Percentiles rank a stretch among this genome's conserved stretches.
These are phyloP conservation scores for Phytophthora crassamura DNA, from an alignment of 352 stramenopile species.

Conservation along the genomic window DNA sequence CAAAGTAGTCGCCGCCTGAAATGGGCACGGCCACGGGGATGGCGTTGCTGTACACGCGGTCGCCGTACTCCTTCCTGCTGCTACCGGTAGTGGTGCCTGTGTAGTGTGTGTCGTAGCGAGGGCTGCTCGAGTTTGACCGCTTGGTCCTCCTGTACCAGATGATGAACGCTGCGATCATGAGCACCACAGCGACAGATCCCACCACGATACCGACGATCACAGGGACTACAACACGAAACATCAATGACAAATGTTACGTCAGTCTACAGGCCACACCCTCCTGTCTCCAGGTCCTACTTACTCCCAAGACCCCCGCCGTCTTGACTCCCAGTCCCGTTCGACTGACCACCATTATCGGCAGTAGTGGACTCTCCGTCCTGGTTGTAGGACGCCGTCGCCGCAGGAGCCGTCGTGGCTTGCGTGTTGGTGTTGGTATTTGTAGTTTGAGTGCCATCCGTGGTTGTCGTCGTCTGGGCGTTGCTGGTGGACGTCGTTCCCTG, in stretches of 20 bases:
- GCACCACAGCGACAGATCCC: slow-evolving; percentile 39
- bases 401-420: slow-evolving; percentile 19
- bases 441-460: slow-evolving; percentile 20
- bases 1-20: slow-evolving; percentile 31
- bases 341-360: slow-evolving; percentile 27
- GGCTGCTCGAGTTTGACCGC: slow-evolving; percentile 12
- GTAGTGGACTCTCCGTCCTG: slow-evolving; percentile 18
- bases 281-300: slow-evolving; percentile 8
- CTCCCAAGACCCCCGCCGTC: slow-evolving; percentile 24
- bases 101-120: slow-evolving; percentile 29
- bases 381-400: slow-evolving; percentile 24
- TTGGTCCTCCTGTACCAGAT: slow-evolving; percentile 52
- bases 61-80: slow-evolving; percentile 27
- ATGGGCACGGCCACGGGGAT: slow-evolving; percentile 30
- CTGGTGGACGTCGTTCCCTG: slow-evolving; percentile 21
- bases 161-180: slow-evolving; percentile 49
- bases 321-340: slow-evolving; percentile 19
- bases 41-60: slow-evolving; percentile 30
- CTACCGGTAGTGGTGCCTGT: slow-evolving; percentile 29
- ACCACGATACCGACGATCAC: slow-evolving; percentile 48
- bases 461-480: slow-evolving; percentile 30
- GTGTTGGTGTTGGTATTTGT: slow-evolving; percentile 25
- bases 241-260: no score
- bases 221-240: slow-evolving; percentile 15
- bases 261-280: neutral